phyloP scores from a whole-genome alignment of 192 early-diverging fungal genomes.

The Coemansia interrupta region DNA sequence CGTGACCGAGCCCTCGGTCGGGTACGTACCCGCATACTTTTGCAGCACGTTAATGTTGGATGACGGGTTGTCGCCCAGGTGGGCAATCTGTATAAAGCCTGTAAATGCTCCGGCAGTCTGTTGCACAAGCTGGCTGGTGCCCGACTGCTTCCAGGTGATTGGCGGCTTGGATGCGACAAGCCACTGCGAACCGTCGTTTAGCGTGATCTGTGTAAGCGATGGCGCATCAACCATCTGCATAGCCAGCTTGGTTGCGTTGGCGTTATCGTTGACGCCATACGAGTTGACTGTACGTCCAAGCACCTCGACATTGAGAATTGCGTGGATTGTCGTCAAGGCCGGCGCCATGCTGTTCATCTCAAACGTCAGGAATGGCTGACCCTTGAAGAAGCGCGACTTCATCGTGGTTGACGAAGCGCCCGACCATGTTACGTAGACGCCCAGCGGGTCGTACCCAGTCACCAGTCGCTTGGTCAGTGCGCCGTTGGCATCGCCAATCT shows the following conservation, averaged over 20 bases:
- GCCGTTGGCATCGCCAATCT: slow-evolving; percentile 16
- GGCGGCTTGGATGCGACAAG: slow-evolving; percentile 42
- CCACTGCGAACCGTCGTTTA: slow-evolving; percentile 54
- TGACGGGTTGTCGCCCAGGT: slow-evolving; percentile 37
- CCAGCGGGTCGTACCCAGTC: slow-evolving; percentile 35
- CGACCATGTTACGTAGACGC: slow-evolving; percentile 45
- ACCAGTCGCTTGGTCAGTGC: slow-evolving; percentile 34
- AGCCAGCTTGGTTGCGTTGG: slow-evolving; percentile 14
- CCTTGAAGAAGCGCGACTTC: slow-evolving; percentile 53
- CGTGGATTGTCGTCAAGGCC: slow-evolving; percentile 40
- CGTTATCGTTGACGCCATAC: slow-evolving; percentile 5
- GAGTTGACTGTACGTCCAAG: slow-evolving; percentile 28
- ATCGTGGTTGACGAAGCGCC: slow-evolving; percentile 19
- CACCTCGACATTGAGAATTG: slow-evolving; percentile 26
- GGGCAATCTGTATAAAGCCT: slow-evolving; percentile 53
- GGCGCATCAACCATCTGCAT: slow-evolving; percentile 22
- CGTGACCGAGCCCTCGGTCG: slow-evolving; percentile 45
- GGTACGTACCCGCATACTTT: slow-evolving; percentile 44
- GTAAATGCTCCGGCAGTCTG: slow-evolving; percentile 14
- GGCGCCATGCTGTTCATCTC: slow-evolving; percentile 35
- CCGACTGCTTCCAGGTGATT: slow-evolving; percentile 32
- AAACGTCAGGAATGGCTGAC: slow-evolving; percentile 52
- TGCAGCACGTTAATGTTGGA: slow-evolving; percentile 46
- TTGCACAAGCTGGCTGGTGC: slow-evolving; percentile 1
- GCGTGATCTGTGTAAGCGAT: slow-evolving; percentile 35